These are phyloP conservation scores for Calonectria montana DNA, from an alignment of 2,329 filamentous ascomycete genomes.

Conservation along the genomic window DNA sequence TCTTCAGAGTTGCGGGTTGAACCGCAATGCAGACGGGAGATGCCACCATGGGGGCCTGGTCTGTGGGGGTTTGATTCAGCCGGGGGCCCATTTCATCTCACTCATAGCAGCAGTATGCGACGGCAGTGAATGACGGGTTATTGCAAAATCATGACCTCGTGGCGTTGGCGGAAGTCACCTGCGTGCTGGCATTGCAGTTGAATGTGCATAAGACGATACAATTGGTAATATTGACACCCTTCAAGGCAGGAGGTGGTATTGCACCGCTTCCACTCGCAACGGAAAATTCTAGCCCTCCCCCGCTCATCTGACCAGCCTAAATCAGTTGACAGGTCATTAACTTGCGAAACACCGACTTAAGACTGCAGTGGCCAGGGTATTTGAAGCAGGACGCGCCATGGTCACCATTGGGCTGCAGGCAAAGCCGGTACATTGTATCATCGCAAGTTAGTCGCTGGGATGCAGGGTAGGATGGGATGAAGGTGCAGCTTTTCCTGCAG, in stretches of 20 bases:
- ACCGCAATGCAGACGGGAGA: constrained; percentile 47
- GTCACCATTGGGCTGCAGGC: constrained; percentile 1
- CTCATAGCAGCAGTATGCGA: constrained; percentile 1
- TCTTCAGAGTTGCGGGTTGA: constrained; percentile 49
- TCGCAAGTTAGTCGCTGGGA: not conserved
- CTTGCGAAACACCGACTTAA: not conserved
- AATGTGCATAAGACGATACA: not conserved
- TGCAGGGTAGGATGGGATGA: constrained; percentile 29
- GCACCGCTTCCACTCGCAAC: not conserved
- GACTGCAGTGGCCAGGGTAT: not conserved
- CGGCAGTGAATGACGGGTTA: not conserved
- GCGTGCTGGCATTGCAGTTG: not conserved
- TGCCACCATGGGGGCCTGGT: constrained; percentile 35
- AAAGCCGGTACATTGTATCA: not conserved
- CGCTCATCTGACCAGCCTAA: not conserved
- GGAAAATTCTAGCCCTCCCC: not conserved
- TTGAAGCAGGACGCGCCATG: not conserved
- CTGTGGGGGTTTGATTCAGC: constrained; percentile 29
- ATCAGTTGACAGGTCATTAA: not conserved
- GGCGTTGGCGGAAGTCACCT: not conserved
- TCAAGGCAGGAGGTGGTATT: not conserved
- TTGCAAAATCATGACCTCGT: not conserved
- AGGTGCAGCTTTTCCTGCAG: constrained; percentile 21
- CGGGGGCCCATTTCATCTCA: constrained; percentile 12
- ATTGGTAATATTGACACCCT: not conserved